Percentiles rank a stretch among this genome's conserved stretches.
Conservation (phyloP, 2,329 filamentous ascomycete species). For the Hymenoscyphus repandus region DNA sequence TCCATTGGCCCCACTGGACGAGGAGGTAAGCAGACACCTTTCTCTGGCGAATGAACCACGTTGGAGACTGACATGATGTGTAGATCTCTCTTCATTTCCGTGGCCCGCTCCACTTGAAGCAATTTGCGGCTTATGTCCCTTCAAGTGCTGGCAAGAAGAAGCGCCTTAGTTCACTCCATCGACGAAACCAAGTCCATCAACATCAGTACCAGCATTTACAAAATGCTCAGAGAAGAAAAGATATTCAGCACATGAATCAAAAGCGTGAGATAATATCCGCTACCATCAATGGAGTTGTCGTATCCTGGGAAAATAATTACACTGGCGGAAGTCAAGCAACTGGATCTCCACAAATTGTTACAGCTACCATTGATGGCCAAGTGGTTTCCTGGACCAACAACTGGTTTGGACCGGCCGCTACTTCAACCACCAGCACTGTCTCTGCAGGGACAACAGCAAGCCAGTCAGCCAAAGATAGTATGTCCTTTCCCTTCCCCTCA, state of each 20-base stretch:
- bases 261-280: constrained; percentile 50
- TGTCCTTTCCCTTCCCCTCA: neutral
- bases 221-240: constrained; percentile 31
- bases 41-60: neutral
- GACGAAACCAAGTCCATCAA: constrained; percentile 39
- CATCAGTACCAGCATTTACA: constrained; percentile 41
- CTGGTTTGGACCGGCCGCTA: constrained; percentile 12
- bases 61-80: neutral
- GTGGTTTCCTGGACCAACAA: constrained; percentile 22
- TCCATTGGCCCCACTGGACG: constrained; percentile 60
- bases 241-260: constrained; percentile 28
- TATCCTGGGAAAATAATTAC: constrained; percentile 55
- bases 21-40: constrained; percentile 53
- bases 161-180: constrained; percentile 30
- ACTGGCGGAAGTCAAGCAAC: constrained; percentile 21
- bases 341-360: constrained; percentile 20
- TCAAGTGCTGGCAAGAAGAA: constrained; percentile 33
- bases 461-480: neutral
- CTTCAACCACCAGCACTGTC: neutral
- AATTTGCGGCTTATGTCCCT: constrained; percentile 66
- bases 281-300: constrained; percentile 51
- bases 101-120: constrained; percentile 61
- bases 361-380: constrained; percentile 24
- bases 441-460: neutral
- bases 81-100: constrained; percentile 70